Evolutionary conservation across 176 grass and related monocot genomes (phyloP).

Genomic region (Eleusine coracana): DNA sequence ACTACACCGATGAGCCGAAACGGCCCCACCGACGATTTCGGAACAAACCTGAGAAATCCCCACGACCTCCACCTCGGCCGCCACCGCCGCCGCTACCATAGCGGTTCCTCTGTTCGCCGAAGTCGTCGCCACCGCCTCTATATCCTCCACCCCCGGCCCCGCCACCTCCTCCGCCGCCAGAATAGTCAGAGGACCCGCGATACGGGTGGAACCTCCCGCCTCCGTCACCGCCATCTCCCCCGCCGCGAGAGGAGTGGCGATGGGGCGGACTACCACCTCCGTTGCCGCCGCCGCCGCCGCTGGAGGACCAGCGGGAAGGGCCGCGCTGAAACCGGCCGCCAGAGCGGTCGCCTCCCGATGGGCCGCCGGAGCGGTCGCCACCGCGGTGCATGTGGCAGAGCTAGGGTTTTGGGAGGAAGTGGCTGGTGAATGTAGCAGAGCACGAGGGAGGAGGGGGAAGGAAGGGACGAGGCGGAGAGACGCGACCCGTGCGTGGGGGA

Average conservation of each 20-base stretch:
- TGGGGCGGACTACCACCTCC: constrained; percentile 44
- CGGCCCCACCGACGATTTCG: not conserved
- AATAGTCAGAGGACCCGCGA: constrained; percentile 44
- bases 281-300: constrained; percentile 30
- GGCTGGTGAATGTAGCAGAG: not conserved
- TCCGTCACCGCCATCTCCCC: constrained; percentile 29
- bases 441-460: not conserved
- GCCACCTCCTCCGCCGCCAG: constrained; percentile 39
- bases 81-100: constrained; percentile 33
- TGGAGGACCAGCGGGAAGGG: constrained; percentile 44
- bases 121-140: constrained; percentile 46
- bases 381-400: constrained; percentile 48
- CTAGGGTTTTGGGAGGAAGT: constrained; percentile 44
- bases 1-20: not conserved
- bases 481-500: not conserved
- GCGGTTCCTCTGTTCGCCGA: constrained; percentile 43
- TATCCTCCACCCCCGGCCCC: constrained; percentile 51
- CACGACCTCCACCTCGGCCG: constrained; percentile 40
- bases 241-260: constrained; percentile 40
- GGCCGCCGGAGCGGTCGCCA: constrained; percentile 52
- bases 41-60: constrained; percentile 51
- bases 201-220: constrained; percentile 72
- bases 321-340: constrained; percentile 48
- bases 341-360: constrained; percentile 40
- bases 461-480: not conserved